Evolutionary conservation across 73 alveolate species (phyloP).

Genomic region (Paramecium pentaurelia): DNA sequence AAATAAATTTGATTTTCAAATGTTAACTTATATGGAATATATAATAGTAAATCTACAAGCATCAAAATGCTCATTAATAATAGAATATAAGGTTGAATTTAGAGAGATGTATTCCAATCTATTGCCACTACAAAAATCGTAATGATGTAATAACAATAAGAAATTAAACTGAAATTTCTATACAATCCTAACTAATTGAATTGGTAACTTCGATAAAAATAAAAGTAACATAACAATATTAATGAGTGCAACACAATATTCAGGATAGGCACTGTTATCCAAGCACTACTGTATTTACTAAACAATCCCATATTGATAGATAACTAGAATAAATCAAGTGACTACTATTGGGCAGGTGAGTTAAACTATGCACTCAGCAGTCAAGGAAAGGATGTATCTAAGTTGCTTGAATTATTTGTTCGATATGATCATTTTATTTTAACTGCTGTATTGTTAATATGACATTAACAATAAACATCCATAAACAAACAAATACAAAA

Average conservation of each 20-base stretch:
- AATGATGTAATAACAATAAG: not conserved
- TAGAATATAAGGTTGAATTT: not conserved
- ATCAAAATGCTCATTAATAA: not conserved
- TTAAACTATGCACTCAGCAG: not conserved
- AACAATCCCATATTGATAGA: not conserved
- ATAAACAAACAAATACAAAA: not conserved
- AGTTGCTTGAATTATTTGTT: not conserved
- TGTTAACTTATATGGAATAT: not conserved
- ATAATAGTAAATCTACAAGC: not conserved
- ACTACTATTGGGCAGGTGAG: constrained; percentile 15
- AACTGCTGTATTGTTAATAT: not conserved
- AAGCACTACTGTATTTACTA: not conserved
- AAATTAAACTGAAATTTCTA: not conserved
- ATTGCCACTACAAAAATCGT: not conserved
- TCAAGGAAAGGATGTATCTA: not conserved
- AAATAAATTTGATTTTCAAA: not conserved
- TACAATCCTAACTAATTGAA: constrained; percentile 13
- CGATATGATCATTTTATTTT: not conserved
- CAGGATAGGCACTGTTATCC: constrained; percentile 28
- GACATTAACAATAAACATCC: not conserved
- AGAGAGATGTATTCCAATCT: not conserved
- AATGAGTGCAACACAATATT: not conserved
- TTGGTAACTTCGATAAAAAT: constrained; percentile 16
- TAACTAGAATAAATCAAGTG: not conserved
- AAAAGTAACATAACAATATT: not conserved